phyloP scores from a whole-genome alignment of 2,329 filamentous ascomycete genomes.

The Dothiorella sarmentorum region DNA sequence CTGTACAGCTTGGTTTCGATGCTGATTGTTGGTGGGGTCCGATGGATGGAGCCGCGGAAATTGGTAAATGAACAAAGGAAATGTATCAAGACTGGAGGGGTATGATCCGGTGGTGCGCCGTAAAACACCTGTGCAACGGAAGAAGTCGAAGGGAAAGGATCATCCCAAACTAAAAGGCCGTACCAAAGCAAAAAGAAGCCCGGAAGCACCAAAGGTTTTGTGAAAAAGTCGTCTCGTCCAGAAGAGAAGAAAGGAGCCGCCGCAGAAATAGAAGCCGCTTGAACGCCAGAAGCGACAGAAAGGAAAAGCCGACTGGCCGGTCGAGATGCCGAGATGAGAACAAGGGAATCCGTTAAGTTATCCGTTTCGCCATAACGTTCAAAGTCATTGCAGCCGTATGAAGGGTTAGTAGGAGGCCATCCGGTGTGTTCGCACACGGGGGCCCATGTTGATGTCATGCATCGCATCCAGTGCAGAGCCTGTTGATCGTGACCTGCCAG shows the following conservation, averaged over 20 bases:
- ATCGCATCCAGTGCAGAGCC: conserved; percentile 29
- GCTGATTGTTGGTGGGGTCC: not conserved
- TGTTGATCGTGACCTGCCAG: conserved; percentile 33
- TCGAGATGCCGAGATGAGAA: conserved; percentile 5
- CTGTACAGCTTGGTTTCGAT: conserved; percentile 5
- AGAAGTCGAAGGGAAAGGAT: conserved; percentile 18
- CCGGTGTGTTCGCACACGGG: conserved; percentile 26
- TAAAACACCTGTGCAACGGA: conserved; percentile 17
- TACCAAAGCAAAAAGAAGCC: not conserved
- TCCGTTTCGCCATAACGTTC: conserved; percentile 31
- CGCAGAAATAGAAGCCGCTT: conserved; percentile 32
- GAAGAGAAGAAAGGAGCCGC: conserved; percentile 18
- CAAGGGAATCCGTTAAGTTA: conserved; percentile 26
- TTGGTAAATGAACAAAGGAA: conserved; percentile 16
- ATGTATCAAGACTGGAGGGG: conserved; percentile 14
- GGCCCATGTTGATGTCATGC: conserved; percentile 7
- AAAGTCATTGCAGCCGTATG: conserved; percentile 17
- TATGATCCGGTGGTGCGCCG: conserved; percentile 16
- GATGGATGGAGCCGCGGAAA: not conserved
- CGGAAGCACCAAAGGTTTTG: conserved; percentile 1
- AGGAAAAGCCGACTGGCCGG: conserved; percentile 5
- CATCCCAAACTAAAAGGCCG: conserved; percentile 17
- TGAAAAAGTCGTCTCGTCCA: conserved; percentile 20
- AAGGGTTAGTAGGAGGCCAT: conserved; percentile 37
- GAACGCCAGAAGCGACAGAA: conserved; percentile 31